These are phyloP conservation scores for Plasmodium sp. DNA, from an alignment of 169 alveolate species.

Conservation along the genomic window DNA sequence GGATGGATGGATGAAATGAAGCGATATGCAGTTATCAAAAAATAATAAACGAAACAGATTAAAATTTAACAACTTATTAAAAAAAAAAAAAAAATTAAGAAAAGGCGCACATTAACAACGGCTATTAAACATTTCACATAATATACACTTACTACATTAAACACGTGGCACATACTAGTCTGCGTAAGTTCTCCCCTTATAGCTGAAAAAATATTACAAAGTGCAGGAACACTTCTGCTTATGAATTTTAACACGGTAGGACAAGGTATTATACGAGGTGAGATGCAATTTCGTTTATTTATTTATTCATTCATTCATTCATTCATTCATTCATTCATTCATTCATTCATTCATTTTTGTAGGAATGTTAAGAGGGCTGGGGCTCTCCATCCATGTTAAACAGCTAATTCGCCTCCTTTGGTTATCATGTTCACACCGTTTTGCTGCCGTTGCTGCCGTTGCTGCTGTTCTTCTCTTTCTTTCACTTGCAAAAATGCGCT, in stretches of 20 bases:
- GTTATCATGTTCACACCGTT: too few relatives aligned
- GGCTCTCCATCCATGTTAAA: too few relatives aligned
- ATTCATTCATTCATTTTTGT: too few relatives aligned
- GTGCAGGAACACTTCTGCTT: background rate
- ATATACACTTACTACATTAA: background rate
- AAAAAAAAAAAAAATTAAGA: too few relatives aligned
- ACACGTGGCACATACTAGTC: background rate
- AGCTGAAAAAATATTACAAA: background rate
- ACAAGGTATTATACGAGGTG: background rate
- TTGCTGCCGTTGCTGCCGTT: too few relatives aligned
- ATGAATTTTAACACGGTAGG: background rate
- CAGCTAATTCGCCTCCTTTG: too few relatives aligned
- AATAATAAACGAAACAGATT: background rate
- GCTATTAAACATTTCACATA: background rate
- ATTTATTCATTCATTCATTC: too few relatives aligned
- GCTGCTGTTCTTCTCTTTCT: background rate
- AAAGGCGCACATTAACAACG: background rate
- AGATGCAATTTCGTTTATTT: background rate
- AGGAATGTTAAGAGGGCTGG: too few relatives aligned
- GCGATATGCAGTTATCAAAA: background rate
- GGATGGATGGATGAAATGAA: background rate
- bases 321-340: too few relatives aligned
- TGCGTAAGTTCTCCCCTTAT: background rate
- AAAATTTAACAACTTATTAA: background rate
- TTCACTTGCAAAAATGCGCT: background rate